A percentile compares a stretch with the other conserved stretches of the same genome.
Conservation (phyloP, 345 rosid genomes). For the Streptanthus diversifolius region DNA sequence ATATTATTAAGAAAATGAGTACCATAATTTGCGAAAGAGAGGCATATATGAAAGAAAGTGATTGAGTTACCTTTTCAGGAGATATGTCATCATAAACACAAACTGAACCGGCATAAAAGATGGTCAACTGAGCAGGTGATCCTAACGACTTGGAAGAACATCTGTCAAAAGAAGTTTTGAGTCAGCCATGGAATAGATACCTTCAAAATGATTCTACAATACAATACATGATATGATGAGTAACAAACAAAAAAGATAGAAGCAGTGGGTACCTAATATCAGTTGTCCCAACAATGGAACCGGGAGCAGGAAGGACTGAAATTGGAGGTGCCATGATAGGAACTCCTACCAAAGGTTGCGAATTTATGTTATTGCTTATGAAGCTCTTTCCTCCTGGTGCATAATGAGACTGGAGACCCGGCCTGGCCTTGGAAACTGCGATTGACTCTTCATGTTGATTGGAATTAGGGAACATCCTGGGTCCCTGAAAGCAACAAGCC, state of each 20-base stretch:
- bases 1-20: conserved; percentile 24
- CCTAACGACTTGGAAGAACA: conserved; percentile 42
- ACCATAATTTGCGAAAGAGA: neutral
- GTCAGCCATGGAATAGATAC: conserved; percentile 3
- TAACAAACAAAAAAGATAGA: neutral
- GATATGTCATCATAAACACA: conserved; percentile 63
- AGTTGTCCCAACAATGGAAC: conserved; percentile 57
- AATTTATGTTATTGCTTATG: conserved; percentile 26
- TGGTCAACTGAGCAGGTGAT: conserved; percentile 59
- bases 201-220: neutral
- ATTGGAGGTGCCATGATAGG: conserved; percentile 50
- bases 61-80: conserved; percentile 56
- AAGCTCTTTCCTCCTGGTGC: conserved; percentile 36
- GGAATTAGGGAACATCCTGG: conserved; percentile 47
- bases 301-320: conserved; percentile 42
- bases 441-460: conserved; percentile 45
- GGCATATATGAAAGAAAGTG: neutral
- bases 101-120: conserved; percentile 70
- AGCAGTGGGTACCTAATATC: conserved; percentile 51
- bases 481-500: conserved; percentile 38
- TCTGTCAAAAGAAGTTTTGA: conserved; percentile 35
- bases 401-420: conserved; percentile 48
- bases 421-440: conserved; percentile 40
- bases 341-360: conserved; percentile 49
- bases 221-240: neutral